Conservation (phyloP, 192 early-diverging fungal genomes). For the Gorgonomyces haynaldii region DNA sequence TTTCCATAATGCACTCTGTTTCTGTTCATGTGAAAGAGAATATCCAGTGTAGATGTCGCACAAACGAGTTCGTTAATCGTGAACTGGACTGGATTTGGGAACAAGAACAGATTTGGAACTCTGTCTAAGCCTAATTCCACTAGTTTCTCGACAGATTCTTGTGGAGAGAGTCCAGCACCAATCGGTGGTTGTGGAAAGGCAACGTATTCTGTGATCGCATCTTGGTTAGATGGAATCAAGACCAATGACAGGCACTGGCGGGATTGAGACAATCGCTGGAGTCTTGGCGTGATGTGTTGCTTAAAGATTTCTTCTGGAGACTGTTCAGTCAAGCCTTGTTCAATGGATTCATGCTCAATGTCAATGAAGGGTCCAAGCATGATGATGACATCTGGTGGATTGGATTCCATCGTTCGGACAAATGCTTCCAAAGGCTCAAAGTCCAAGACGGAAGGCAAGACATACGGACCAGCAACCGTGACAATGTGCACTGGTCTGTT, state of each 20-base stretch:
- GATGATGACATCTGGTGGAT: conserved; percentile 70
- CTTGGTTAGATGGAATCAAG: conserved; percentile 67
- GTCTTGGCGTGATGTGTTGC: conserved; percentile 39
- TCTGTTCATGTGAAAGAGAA: conserved; percentile 62
- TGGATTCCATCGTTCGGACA: conserved; percentile 37
- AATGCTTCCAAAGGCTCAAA: conserved; percentile 77
- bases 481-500: conserved; percentile 41
- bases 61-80: conserved; percentile 72
- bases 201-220: conserved; percentile 58
- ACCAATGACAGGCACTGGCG: conserved; percentile 19
- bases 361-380: conserved; percentile 52
- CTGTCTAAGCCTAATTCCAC: conserved; percentile 15
- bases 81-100: conserved; percentile 76
- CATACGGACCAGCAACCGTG: conserved; percentile 78
- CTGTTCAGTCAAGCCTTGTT: conserved; percentile 8
- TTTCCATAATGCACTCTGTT: conserved; percentile 26
- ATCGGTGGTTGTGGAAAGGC: conserved; percentile 83
- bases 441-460: conserved; percentile 60
- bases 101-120: conserved; percentile 12
- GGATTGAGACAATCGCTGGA: conserved; percentile 34
- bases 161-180: conserved; percentile 13
- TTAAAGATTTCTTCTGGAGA: conserved; percentile 36
- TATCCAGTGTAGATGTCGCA: conserved; percentile 66
- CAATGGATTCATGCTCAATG: conserved; percentile 20
- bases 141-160: conserved; percentile 10